Evolutionary conservation across 2,329 filamentous ascomycete genomes (phyloP), one percentile per base, ranked within the genome.

Genomic region (Hypoxylon sp.): DNA sequence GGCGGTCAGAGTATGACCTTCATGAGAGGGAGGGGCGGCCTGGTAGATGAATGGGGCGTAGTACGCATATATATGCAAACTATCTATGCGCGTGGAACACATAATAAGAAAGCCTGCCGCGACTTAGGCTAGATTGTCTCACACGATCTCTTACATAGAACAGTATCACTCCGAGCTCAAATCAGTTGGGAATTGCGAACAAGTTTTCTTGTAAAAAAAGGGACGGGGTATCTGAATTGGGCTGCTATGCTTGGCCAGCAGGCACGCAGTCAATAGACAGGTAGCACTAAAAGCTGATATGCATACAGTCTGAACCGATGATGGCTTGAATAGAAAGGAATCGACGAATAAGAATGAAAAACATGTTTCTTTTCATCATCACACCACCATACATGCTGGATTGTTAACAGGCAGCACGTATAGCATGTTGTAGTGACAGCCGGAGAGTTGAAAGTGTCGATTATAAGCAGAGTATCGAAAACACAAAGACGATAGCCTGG

Each of bases 201-300:
- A 53, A 45, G 37, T 45, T 14, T 53, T 59, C 34, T 37, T 58
- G 30, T 21, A 50, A 23, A 53, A n/a, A 56, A 46, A 7, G 56
- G 21, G 25, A 27, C 23, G 32, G 39, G 4, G 16, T 41, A 52
- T 60, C 55, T 57, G 32, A 53, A 50, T 56, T 51, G 50, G 37
- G 56, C 50, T 51, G 37, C 19, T 41, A 53, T 55, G 43, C 55
- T 58, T 52, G 45, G 43, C 61, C 62, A 51, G 64, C 65, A 65
- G 55, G 48, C 34, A 65, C 47, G 47, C 53, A 63, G 53, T 45
- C 50, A 48, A 58, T 60, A 56, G 30, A 51, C 32, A 63, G 41
- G 47, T 54, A 58, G 39, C 41, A 53, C 61, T 65, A 67, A 53
- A 61, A 48, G 59, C 58, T 66, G 61, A 67, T 69, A 52, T 62